phyloP scores from a whole-genome alignment of 202 grass and related monocot species.

The Bolboschoenoplectus hybrid region DNA sequence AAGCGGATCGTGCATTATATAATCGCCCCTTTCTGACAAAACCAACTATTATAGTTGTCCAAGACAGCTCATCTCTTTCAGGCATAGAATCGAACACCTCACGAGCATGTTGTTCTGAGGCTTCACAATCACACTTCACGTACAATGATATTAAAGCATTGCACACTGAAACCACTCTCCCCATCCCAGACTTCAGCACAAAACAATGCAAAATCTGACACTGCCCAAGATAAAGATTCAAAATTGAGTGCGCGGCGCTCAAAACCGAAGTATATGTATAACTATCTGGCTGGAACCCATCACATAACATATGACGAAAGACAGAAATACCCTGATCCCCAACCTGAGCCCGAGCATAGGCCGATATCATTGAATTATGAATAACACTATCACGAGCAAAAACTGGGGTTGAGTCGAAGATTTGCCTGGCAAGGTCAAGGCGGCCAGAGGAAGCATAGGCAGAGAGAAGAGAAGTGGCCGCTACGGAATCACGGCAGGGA shows the following conservation, averaged over 20 bases:
- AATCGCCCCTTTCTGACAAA: conserved; percentile 70
- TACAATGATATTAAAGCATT: conserved; percentile 82
- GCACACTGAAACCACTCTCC: conserved; percentile 50
- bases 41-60: conserved; percentile 82
- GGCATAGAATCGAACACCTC: conserved; percentile 76
- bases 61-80: conserved; percentile 71
- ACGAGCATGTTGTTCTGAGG: conserved; percentile 37
- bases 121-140: conserved; percentile 49
- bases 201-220: conserved; percentile 66
- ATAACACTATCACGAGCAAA: conserved; percentile 76
- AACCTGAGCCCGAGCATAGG: conserved; percentile 57
- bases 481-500: conserved; percentile 43
- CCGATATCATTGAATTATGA: conserved; percentile 83
- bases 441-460: conserved; percentile 59
- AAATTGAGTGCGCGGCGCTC: conserved; percentile 62
- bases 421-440: conserved; percentile 51
- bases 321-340: conserved; percentile 49
- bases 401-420: conserved; percentile 59
- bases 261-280: conserved; percentile 81
- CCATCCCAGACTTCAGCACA: conserved; percentile 56
- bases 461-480: conserved; percentile 73
- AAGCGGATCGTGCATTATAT: conserved; percentile 57
- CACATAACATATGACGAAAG: conserved; percentile 55
- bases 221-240: conserved; percentile 44
- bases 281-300: conserved; percentile 59